Evolutionary conservation across 2,329 filamentous ascomycete genomes (phyloP).

Genomic region (Colletotrichum filicis): DNA sequence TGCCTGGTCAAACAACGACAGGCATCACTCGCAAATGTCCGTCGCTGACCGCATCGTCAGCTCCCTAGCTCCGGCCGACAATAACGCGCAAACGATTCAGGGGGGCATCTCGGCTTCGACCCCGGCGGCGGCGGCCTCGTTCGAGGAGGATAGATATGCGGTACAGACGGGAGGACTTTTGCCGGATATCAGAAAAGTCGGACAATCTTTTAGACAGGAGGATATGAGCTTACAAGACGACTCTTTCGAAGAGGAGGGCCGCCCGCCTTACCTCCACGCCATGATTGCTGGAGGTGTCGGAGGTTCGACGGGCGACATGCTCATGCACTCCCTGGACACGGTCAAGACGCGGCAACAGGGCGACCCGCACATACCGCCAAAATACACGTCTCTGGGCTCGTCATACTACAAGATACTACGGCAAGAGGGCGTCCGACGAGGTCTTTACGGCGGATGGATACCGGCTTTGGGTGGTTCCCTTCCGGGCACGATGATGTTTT

Average conservation of each 20-base stretch:
- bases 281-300: constrained; percentile 96
- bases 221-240: constrained; percentile 39
- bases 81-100: constrained; percentile 38
- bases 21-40: constrained; percentile 56
- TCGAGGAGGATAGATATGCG: constrained; percentile 49
- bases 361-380: constrained; percentile 91
- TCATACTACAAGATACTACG: constrained; percentile 94
- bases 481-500: constrained; percentile 93
- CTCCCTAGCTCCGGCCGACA: constrained; percentile 58
- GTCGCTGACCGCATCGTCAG: constrained; percentile 64
- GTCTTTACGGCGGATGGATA: constrained; percentile 92
- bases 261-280: constrained; percentile 63
- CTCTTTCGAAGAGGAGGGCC: constrained; percentile 54
- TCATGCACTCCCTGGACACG: constrained; percentile 99
- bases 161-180: constrained; percentile 40
- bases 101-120: constrained; percentile 34
- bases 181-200: constrained; percentile 42
- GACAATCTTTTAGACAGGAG: constrained; percentile 21
- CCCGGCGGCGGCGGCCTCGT: constrained; percentile 44
- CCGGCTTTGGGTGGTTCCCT: constrained; percentile 94
- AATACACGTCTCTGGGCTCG: constrained; percentile 89
- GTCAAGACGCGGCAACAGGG: constrained; percentile 98
- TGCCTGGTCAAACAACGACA: constrained; percentile 23
- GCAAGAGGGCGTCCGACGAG: constrained; percentile 87
- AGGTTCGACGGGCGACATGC: constrained; percentile 92